Base-by-base conservation (phyloP, 768 basidiomycete genomes). In the Brasilioporus rufonigricans region DNA sequence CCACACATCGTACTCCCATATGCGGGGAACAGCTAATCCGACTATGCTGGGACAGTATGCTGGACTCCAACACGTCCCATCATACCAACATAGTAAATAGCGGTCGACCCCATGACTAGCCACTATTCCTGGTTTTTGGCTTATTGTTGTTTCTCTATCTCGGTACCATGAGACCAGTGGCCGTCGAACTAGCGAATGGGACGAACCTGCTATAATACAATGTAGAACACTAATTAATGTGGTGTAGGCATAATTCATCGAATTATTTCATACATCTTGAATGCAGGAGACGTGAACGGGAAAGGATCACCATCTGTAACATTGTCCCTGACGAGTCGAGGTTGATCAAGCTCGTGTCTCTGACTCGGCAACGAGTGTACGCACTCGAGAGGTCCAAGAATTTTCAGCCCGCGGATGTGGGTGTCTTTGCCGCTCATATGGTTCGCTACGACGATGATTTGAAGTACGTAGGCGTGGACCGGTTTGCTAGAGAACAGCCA, bases 341-440 rank as follows among this genome's bases (percentile, higher is more conserved):
- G 39, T 29, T 27, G 44, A 32, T 57, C 32, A 60, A 50, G 13
- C 27, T n/a, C 9, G 5, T 21, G n/a, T 31, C n/a, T 27, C n/a
- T 2, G 45, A 4, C 24, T 24, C 10, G 26, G 27, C 1, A 38
- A 33, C 4, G 38, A 26, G 41, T 24, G 29, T 31, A 50, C 82
- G 56, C 67, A 95, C 95, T 88, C 89, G 8, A 84, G 71, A 3
- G 93, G 90, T 0, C 93, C 96, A 50, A 93, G 82, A n/a, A 98
- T 80, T 33, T 80, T 84, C 38, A 98, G 72, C 4, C 96, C 95
- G 13, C 97, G 84, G 18, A 99, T 91, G 73, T 99, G 97, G 10
- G 97, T 98, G 72, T 99, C 97, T 68, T 98, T 98, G 7, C 97
- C 97, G 63, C 95, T 98, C 87, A 97, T 89, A 67, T 98, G 94